Base-by-base conservation (phyloP, 257 asterid species). In the Fraxinus americana region DNA sequence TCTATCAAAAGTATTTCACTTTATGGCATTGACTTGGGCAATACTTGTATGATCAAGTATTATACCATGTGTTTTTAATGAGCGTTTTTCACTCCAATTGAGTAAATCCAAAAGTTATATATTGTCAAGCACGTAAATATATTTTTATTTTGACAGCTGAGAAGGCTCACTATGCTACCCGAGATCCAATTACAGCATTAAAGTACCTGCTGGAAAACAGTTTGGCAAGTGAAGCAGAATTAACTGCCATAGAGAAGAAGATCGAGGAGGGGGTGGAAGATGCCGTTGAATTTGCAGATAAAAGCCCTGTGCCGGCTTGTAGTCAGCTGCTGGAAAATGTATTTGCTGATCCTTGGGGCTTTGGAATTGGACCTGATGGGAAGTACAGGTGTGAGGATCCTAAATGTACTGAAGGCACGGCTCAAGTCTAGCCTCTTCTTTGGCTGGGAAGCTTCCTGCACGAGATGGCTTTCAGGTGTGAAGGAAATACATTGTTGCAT, bases 381-480 rank as follows among this genome's bases (percentile, higher is more conserved):
- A 91, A 82, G 87, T 94, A 94, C 91, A 89, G 96, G 86, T 94
- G 99, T 67, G 98, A 92, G 92, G 98, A 94, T 72, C 98, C 99
- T 54, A 92, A 94, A 84, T 94, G 92, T 83, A 94, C 98, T 4
- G 88, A 94, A 82, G 98, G 99, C 81, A 92, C 97, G 75, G 98
- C 98, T 39, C 98, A 89, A 82, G 96, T 94, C 78, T 92, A 86
- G 82, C 34, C 38, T 5, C 72, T 59, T 13, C 67, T 68, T 67
- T 45, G 23, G 54, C 75, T 65, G 68, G 48, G 65, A 57, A 50
- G 5, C 7, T 12, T 75, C 71, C 71, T 72, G 82, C 76, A 38
- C 61, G 59, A 65, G 71, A 52, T 72, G 63, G 65, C 73, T 74
- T 68, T 63, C 45, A 23, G 73, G 32, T 34, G 82, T 75, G 27